Conservation (phyloP, 2,329 filamentous ascomycete species). For the Phialophora macrospora region DNA sequence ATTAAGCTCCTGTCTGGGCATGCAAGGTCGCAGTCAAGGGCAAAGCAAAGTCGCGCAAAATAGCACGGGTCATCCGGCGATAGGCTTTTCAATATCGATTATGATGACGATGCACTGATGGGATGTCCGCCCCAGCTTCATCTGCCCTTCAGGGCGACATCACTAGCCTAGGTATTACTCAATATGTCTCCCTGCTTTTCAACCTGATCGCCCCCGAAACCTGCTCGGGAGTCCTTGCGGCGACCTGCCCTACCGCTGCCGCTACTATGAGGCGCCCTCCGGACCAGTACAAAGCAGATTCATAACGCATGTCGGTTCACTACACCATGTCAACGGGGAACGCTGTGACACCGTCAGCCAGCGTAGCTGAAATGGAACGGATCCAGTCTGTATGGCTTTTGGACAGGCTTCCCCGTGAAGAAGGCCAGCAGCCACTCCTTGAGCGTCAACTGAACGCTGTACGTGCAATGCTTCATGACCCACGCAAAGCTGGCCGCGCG, state of each 20-base stretch:
- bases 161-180: too few species aligned
- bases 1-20: not conserved
- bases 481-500: constrained; percentile 29
- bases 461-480: constrained; percentile 32
- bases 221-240: too few species aligned
- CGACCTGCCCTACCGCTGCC: not conserved
- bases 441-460: constrained; percentile 28
- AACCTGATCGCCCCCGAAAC: too few species aligned
- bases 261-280: too few species aligned
- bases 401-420: constrained; percentile 28
- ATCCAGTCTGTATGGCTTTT: constrained; percentile 23
- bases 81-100: constrained; percentile 10
- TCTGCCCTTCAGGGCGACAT: not conserved
- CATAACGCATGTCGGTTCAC: not conserved
- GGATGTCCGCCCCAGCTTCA: not conserved
- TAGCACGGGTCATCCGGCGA: not conserved
- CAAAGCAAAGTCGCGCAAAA: not conserved
- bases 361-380: constrained; percentile 35
- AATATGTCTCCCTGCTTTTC: too few species aligned
- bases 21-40: not conserved
- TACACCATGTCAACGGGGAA: not conserved
- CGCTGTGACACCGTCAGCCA: constrained; percentile 9
- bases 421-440: constrained; percentile 32
- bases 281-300: not conserved
- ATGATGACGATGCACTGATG: not conserved